Conservation (phyloP, 805 yeast species). For the Candida cerambycidarum region DNA sequence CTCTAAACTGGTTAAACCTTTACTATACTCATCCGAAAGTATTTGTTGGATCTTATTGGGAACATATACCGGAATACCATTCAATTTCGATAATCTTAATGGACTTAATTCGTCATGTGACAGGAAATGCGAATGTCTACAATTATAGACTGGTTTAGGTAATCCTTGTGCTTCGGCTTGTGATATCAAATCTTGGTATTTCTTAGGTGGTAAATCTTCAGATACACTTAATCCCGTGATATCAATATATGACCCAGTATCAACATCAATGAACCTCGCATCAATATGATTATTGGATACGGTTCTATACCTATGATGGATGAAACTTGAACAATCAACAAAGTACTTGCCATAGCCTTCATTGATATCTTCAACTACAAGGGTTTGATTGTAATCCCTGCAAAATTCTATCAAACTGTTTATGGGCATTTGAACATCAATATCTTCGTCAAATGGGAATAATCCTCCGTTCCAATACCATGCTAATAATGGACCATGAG, state of each 20-base stretch:
- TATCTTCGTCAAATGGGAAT: slow-evolving; percentile 30
- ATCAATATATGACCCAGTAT: slow-evolving; percentile 53
- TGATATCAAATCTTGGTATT: slow-evolving; percentile 13
- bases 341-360: slow-evolving; percentile 28
- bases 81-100: slow-evolving; percentile 49
- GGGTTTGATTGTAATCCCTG: slow-evolving; percentile 25
- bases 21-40: slow-evolving; percentile 19
- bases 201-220: slow-evolving; percentile 16
- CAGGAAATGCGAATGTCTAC: slow-evolving; percentile 60
- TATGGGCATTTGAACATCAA: slow-evolving; percentile 31
- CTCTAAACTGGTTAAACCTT: slow-evolving; percentile 16
- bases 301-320: slow-evolving; percentile 24
- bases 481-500: slow-evolving; percentile 27
- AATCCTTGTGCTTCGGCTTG: slow-evolving; percentile 8
- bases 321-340: slow-evolving; percentile 29
- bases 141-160: slow-evolving; percentile 31
- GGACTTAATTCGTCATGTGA: slow-evolving; percentile 50
- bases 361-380: slow-evolving; percentile 30
- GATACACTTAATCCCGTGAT: slow-evolving; percentile 16
- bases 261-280: slow-evolving; percentile 57
- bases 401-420: slow-evolving; percentile 22
- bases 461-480: slow-evolving; percentile 34
- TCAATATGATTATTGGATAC: slow-evolving; percentile 27
- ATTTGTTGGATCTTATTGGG: slow-evolving; percentile 19
- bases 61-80: slow-evolving; percentile 41